Base-by-base conservation (phyloP, 441 rosid genomes). In the Pelargonium cotyledonis region DNA sequence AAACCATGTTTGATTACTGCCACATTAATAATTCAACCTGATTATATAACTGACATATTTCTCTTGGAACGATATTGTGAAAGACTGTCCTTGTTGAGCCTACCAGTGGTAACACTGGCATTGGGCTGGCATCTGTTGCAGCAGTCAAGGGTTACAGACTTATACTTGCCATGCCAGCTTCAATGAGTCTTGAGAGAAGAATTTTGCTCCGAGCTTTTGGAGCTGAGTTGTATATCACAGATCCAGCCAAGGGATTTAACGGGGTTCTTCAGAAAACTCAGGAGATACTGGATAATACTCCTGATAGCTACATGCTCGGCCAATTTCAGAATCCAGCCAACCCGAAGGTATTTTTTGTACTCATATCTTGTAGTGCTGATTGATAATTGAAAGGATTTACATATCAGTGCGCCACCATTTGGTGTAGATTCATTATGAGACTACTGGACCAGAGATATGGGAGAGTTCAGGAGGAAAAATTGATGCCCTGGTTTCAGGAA, bases 401-500 rank as follows among this genome's bases (percentile, higher is more conserved):
- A 63, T 69, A 7, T 47, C 1, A 11, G 43, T 15, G 46, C 67
- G 15, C 31, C 65, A 21, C 68, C 19, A 12, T 75, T 51, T 66
- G 8, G 5, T 75, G 79, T 51, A 89, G 98, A 80, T 86, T 70
- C 98, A 90, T 70, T 92, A 89, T 51, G 85, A 77, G 75, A 86
- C 97, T 65, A 89, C 92, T 21, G 97, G 97, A 26, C 97, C 90
- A 0, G 98, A 92, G 84, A 88, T 90, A 72, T 92, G 98, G 98
- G 85, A 74, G 62, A 94, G 83, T 71, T 81, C 97, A 0, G 90
- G 73, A 47, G 98, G 87, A 65, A 76, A 86, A 81, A 88, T 89
- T 67, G 96, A 85, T 73, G 82, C 79, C 19, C 73, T 93, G 49
- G 85, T 93, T 8, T 83, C 88, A 0, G 95, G 88, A 49, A 83